Conservation (phyloP, 2,329 filamentous ascomycete genomes). For the Trichoderma oligosporum region DNA sequence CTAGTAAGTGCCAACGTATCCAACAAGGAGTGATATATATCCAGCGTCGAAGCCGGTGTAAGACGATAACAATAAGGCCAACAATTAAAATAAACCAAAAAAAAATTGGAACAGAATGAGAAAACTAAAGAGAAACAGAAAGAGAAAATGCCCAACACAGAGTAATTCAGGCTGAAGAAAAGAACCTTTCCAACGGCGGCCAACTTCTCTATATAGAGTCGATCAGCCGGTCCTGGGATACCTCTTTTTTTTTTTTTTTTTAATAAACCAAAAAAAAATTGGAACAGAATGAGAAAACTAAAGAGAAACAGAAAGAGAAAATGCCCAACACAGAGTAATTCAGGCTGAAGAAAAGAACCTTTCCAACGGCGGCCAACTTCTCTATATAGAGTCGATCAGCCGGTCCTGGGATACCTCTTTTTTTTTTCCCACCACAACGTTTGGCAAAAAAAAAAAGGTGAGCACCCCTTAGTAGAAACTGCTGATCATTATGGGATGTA, state of each 20-base stretch:
- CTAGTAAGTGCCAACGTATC: neutral
- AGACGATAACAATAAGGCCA: too few relatives aligned
- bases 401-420: too few relatives aligned
- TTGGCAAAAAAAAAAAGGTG: neutral
- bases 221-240: too few relatives aligned
- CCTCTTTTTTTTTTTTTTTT: neutral
- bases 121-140: neutral
- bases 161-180: neutral
- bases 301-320: neutral
- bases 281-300: neutral
- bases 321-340: neutral
- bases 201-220: neutral
- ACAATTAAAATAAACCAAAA: too few relatives aligned
- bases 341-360: constrained; percentile 1
- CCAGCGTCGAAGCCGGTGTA: neutral
- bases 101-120: neutral
- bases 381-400: neutral
- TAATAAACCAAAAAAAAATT: neutral
- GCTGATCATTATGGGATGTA: constrained; percentile 1
- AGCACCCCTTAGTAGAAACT: neutral
- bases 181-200: too few relatives aligned
- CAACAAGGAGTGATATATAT: neutral
- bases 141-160: neutral
- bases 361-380: too few relatives aligned
- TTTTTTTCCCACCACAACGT: neutral